Evolutionary conservation across 2,329 filamentous ascomycete species (phyloP).

Genomic region (Alternaria incomplexa): DNA sequence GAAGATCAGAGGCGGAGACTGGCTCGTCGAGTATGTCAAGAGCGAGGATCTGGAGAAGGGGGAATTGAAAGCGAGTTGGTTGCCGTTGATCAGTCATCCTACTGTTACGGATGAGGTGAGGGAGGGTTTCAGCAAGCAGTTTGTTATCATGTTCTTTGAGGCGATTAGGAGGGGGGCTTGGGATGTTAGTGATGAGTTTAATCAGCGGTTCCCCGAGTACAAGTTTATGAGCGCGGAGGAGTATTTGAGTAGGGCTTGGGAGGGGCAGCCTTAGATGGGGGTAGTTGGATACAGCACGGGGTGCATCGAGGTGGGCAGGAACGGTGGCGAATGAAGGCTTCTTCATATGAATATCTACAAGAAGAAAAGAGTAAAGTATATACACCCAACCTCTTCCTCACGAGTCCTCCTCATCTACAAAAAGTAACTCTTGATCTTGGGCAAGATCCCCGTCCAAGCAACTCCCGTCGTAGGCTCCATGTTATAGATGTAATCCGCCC

Average conservation of each 20-base stretch:
- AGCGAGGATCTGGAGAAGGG: conserved; percentile 57
- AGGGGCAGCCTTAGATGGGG: conserved; percentile 39
- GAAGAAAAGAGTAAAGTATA: conserved; percentile 5
- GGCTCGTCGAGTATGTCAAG: conserved; percentile 54
- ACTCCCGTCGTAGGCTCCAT: conserved; percentile 58
- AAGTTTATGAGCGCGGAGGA: conserved; percentile 52
- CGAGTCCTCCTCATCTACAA: conserved; percentile 5
- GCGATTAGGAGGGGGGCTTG: conserved; percentile 52
- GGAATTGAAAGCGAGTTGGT: conserved; percentile 50
- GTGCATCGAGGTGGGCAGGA: background rate
- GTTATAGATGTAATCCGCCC: conserved; percentile 56
- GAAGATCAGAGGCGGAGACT: conserved; percentile 39
- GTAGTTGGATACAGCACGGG: background rate
- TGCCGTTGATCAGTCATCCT: conserved; percentile 41
- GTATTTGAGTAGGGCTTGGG: conserved; percentile 53
- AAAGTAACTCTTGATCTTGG: conserved; percentile 47
- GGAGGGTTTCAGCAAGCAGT: conserved; percentile 43
- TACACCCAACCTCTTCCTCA: background rate
- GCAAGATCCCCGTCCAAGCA: conserved; percentile 48
- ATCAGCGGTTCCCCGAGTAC: conserved; percentile 54
- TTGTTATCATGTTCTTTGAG: conserved; percentile 52
- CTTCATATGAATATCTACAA: background rate
- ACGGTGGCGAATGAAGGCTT: background rate
- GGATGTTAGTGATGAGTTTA: conserved; percentile 55
- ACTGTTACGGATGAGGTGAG: conserved; percentile 47